phyloP scores from a whole-genome alignment of 2,329 filamentous ascomycete genomes.

The Domatiomyces globalis region DNA sequence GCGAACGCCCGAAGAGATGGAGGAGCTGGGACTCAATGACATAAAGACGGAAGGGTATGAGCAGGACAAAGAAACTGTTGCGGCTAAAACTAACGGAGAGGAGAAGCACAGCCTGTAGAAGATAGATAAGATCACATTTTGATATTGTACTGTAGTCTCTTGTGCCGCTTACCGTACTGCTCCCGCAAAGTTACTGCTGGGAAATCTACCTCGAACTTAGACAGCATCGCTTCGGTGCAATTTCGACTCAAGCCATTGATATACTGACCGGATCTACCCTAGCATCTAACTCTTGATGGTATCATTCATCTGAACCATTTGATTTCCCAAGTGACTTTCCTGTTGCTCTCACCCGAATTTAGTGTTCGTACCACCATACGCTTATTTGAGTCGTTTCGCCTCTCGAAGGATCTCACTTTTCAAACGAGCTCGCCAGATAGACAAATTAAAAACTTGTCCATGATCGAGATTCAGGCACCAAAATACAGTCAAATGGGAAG shows the following conservation, averaged over 20 bases:
- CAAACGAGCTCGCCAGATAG: conserved; percentile 2
- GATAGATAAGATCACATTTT: neutral
- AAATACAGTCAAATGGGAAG: conserved; percentile 2
- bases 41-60: conserved; percentile 1
- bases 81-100: neutral
- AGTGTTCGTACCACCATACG: no score
- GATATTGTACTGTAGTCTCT: no score
- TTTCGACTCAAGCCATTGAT: no score
- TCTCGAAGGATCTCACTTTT: conserved; percentile 2
- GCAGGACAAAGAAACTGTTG: neutral
- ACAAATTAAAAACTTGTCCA: conserved; percentile 2
- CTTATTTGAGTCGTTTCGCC: neutral
- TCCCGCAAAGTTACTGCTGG: no score
- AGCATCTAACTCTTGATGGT: no score
- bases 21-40: conserved; percentile 76
- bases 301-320: no score
- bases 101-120: neutral
- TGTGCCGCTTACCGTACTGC: no score
- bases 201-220: no score
- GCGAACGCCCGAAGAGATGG: conserved; percentile 80
- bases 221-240: no score
- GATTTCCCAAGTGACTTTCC: no score
- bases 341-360: no score
- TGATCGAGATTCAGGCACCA: conserved; percentile 5
- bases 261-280: no score